Base-by-base conservation (phyloP, 208 protist genomes). In the Leishmania martiniquensis region DNA sequence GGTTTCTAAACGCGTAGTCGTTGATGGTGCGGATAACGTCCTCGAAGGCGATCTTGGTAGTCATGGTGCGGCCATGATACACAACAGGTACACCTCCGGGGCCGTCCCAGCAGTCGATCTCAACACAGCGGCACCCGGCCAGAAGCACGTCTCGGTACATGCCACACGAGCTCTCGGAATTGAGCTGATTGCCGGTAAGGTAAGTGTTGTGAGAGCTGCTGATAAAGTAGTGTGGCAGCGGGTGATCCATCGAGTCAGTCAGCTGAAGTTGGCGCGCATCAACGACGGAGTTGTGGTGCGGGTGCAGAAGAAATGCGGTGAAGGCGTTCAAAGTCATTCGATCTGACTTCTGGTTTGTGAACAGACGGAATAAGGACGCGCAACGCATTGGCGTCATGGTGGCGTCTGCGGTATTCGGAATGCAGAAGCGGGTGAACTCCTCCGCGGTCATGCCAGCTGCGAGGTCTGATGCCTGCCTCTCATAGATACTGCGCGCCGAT, bases 141-240 rank as follows among this genome's bases (percentile, higher is more conserved):
- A 83, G 77, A 20, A 97, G 81, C 25, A 78, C 86, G 37, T 90
- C 83, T 32, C 85, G 75, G 76, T 97, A 97, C 82, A 91, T 89
- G 4, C 86, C 77, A 22, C 82, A 68, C 44, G 85, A 84, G 63
- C 85, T 89, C 60, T 78, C 76, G 55, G 81, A 85, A 65, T 72
- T 87, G n/a, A 99, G 75, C 88, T 99, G 98, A 85, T 99, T 87
- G 34, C 96, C 97, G 22, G 87, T 85, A 7, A 99, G 82, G 79
- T 99, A 99, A 6, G 98, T 99, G 86, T 99, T 99, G 87, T 99
- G 98, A 6, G 94, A 98, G 42, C 90, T 92, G 72, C 88, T 91
- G 80, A 98, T 97, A 74, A 87, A 99, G 87, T 98, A 98, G 49
- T 95, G 66, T 13, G 77, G 70, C 32, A 99, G 63, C 17, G 94